Percentiles rank a stretch among this genome's conserved stretches.
phyloP scores from a whole-genome alignment of 140 eudicot genomes.

The Erigeron philadelphicus region DNA sequence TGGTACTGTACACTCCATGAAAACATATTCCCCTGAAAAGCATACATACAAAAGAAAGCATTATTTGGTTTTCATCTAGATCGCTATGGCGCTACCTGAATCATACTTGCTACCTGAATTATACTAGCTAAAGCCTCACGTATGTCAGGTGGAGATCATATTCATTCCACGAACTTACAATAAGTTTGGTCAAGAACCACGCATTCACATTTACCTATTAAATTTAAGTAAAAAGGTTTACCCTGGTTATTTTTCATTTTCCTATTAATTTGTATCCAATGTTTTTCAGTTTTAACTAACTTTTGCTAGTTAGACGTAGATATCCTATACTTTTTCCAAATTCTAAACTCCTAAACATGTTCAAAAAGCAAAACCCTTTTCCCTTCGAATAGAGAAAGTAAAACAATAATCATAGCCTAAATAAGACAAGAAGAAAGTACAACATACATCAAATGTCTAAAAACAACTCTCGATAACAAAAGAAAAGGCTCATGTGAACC shows the following conservation, averaged over 20 bases:
- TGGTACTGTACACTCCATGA: conserved; percentile 68
- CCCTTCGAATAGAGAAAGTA: conserved; percentile 2
- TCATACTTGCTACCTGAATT: conserved; percentile 1
- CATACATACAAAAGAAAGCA: conserved; percentile 1
- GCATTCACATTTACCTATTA: too few relatives aligned
- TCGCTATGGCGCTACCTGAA: conserved; percentile 11
- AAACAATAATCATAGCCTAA: neutral
- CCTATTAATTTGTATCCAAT: conserved; percentile 15
- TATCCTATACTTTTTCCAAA: neutral
- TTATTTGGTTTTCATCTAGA: conserved; percentile 6
- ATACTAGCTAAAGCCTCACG: too few relatives aligned
- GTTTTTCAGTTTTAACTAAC: neutral
- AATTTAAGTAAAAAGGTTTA: too few relatives aligned
- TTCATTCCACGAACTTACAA: too few relatives aligned
- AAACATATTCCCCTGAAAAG: conserved; percentile 73
- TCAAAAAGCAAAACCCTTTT: neutral
- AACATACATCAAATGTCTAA: neutral
- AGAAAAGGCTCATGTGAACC: neutral
- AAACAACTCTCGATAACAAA: neutral
- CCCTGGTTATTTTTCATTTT: neutral
- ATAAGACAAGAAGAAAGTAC: neutral
- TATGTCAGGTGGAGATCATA: too few relatives aligned
- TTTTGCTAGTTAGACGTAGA: neutral
- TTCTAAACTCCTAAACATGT: conserved; percentile 11
- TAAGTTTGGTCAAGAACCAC: too few relatives aligned